Evolutionary conservation across 306 rosid genomes (phyloP).

Genomic region (Cicer chorassanicum): DNA sequence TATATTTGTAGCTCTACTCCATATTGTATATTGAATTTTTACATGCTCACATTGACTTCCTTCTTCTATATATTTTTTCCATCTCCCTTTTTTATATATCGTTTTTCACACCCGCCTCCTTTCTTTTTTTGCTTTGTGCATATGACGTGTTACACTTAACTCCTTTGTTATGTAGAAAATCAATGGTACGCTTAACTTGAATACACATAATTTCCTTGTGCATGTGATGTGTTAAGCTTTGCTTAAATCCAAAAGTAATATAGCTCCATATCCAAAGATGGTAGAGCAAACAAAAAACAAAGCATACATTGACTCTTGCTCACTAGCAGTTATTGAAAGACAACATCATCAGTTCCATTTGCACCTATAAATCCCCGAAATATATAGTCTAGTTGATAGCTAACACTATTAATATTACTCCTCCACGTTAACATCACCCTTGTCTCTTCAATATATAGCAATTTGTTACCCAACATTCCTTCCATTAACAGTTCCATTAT

Average conservation of each 20-base stretch:
- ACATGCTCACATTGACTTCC: too few species aligned
- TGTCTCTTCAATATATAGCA: slow-evolving; percentile 11
- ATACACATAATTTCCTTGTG: background rate
- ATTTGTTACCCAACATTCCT: slow-evolving; percentile 44
- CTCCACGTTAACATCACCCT: slow-evolving; percentile 5
- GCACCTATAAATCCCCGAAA: slow-evolving; percentile 3
- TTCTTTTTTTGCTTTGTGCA: too few species aligned
- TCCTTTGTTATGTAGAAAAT: too few species aligned
- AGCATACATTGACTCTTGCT: slow-evolving; percentile 14
- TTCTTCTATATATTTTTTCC: too few species aligned
- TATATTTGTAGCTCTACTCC: too few species aligned
- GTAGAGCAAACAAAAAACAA: background rate
- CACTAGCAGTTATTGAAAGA: background rate
- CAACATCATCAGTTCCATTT: background rate
- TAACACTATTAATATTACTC: background rate
- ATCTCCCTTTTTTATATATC: too few species aligned
- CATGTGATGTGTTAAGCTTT: background rate
- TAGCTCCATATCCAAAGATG: background rate
- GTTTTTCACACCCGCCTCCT: too few species aligned
- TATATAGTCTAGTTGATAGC: slow-evolving; percentile 9
- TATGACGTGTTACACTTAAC: too few species aligned
- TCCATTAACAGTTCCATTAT: background rate
- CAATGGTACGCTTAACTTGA: background rate
- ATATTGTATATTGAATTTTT: background rate
- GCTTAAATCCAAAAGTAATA: too few species aligned